Evolutionary conservation across 495 filamentous ascomycete species (phyloP).

Genomic region (Darksidea phi): DNA sequence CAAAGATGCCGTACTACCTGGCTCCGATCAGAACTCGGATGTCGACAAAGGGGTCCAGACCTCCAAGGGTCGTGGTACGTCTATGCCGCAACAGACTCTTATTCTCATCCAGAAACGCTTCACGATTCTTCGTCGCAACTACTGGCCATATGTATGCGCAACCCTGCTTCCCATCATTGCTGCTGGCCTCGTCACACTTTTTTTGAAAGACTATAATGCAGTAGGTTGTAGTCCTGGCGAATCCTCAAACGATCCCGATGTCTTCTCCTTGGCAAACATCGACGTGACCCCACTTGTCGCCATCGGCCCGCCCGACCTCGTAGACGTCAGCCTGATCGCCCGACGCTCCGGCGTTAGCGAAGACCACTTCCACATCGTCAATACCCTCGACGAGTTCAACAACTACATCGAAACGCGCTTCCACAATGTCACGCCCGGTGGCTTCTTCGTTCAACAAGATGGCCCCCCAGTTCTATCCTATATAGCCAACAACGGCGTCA

Average conservation of each 20-base stretch:
- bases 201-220: slow-evolving; percentile 57
- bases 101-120: slow-evolving; percentile 75
- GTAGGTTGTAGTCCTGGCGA: slow-evolving; percentile 59
- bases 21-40: slow-evolving; percentile 19
- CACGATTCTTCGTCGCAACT: slow-evolving; percentile 73
- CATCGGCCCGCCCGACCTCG: slow-evolving; percentile 54
- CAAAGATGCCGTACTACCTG: slow-evolving; percentile 2
- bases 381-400: slow-evolving; percentile 66
- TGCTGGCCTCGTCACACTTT: slow-evolving; percentile 70
- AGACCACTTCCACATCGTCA: slow-evolving; percentile 54
- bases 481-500: slow-evolving; percentile 52
- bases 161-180: slow-evolving; percentile 73
- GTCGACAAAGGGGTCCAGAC: slow-evolving; percentile 44
- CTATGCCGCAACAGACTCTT: slow-evolving; percentile 62
- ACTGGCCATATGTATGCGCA: slow-evolving; percentile 68
- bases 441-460: slow-evolving; percentile 66
- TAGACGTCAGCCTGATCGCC: slow-evolving; percentile 17
- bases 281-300: slow-evolving; percentile 52
- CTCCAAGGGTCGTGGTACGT: slow-evolving; percentile 63
- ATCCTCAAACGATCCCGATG: slow-evolving; percentile 41
- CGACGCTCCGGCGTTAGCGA: slow-evolving; percentile 22
- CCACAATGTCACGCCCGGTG: slow-evolving; percentile 68
- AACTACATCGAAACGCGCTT: slow-evolving; percentile 60
- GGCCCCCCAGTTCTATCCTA: slow-evolving; percentile 61
- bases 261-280: slow-evolving; percentile 42